Percentiles rank a stretch among this genome's conserved stretches.
phyloP scores from a whole-genome alignment of 2,329 filamentous ascomycete genomes.

The Fusarium armeniacum region DNA sequence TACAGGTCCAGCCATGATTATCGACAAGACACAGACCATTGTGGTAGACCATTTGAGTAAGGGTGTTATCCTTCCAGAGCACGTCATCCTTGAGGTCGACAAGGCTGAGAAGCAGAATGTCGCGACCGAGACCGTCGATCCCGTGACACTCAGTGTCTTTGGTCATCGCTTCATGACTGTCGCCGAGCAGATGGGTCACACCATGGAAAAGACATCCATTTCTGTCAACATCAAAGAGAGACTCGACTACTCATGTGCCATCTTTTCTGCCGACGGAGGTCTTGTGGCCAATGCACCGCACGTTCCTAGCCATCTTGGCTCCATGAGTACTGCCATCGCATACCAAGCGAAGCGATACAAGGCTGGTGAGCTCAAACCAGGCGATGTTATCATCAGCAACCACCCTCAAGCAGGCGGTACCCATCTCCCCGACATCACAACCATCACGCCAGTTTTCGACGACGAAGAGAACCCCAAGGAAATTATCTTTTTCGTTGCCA shows the following conservation, averaged over 20 bases:
- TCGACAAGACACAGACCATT: conserved; percentile 81
- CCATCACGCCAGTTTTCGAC: conserved; percentile 51
- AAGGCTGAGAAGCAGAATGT: conserved; percentile 41
- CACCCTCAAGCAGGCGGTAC: conserved; percentile 49
- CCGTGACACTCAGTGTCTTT: conserved; percentile 80
- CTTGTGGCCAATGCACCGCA: conserved; percentile 44
- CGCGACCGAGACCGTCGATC: conserved; percentile 68
- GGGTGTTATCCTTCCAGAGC: conserved; percentile 53
- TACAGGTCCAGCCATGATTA: conserved; percentile 76
- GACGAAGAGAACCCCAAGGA: conserved; percentile 48
- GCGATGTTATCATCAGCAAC: conserved; percentile 45
- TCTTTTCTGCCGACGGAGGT: conserved; percentile 75
- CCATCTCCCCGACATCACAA: conserved; percentile 50
- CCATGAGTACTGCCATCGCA: conserved; percentile 43
- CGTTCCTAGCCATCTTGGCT: conserved; percentile 42
- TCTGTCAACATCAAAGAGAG: conserved; percentile 84
- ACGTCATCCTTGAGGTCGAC: conserved; percentile 55
- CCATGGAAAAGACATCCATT: conserved; percentile 81
- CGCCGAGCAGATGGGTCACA: conserved; percentile 84
- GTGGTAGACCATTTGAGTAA: conserved; percentile 68
- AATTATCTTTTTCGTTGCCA: conserved; percentile 54
- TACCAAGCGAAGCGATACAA: conserved; percentile 43
- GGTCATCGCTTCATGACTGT: conserved; percentile 86
- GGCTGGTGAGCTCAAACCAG: conserved; percentile 38
- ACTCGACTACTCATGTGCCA: conserved; percentile 82